Evolutionary conservation across 2,329 filamentous ascomycete genomes (phyloP).

Genomic region (Knoxdaviesia capensis): DNA sequence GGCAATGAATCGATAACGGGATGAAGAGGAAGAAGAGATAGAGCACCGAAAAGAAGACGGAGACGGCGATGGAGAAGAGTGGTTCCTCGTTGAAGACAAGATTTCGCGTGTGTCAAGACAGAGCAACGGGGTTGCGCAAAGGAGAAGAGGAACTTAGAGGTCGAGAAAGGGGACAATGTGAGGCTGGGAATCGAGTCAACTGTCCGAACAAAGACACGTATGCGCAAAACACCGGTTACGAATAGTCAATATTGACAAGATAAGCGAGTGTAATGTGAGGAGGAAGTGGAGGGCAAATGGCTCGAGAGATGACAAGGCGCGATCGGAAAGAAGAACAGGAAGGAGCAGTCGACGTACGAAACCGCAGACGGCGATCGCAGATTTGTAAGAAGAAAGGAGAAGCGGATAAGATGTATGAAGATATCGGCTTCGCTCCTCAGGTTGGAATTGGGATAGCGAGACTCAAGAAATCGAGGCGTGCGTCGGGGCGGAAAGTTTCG

Average conservation of each 20-base stretch:
- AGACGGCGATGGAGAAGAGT: too few relatives aligned
- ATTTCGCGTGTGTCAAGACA: not conserved
- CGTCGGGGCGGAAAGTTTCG: too few relatives aligned
- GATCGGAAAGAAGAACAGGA: not conserved
- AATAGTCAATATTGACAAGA: not conserved
- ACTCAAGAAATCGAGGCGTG: too few relatives aligned
- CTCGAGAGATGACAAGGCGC: not conserved
- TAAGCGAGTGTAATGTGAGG: not conserved
- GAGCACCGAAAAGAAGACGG: not conserved
- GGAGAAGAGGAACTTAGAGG: not conserved
- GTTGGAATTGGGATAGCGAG: too few relatives aligned
- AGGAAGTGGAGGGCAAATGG: not conserved
- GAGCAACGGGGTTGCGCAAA: not conserved
- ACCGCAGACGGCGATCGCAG: too few relatives aligned
- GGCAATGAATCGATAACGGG: not conserved
- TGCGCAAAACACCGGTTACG: too few relatives aligned
- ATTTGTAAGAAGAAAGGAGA: not conserved
- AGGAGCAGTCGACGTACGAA: not conserved
- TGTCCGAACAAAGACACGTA: not conserved
- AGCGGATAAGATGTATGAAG: not conserved
- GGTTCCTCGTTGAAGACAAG: too few relatives aligned
- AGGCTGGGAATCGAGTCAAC: not conserved
- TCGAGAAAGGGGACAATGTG: not conserved
- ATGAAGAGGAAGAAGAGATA: not conserved
- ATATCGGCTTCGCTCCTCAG: too few relatives aligned